Evolutionary conservation across 2,329 filamentous ascomycete species (phyloP), one percentile per base, ranked within the genome.

Genomic region (Hypoxylon sp.): DNA sequence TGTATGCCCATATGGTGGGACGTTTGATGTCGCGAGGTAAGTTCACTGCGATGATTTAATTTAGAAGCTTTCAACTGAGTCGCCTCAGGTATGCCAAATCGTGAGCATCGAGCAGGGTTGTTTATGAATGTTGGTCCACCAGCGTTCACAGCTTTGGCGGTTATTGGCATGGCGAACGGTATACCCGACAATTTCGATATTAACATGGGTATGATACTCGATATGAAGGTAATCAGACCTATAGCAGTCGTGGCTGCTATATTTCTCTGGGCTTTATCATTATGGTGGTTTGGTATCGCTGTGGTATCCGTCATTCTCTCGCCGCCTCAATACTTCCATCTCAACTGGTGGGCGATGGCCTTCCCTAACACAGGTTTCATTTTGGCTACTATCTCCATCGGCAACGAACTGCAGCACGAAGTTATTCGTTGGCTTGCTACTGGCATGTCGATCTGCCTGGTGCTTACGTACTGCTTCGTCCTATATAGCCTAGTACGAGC

Each of bases 91-190:
- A 84, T 92, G 11, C 91, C 91, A 0, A 79, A 82, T 69, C 83
- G 86, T 6, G 88, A 91, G 73, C 88, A 90, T 66, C 83, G 91
- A 52, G 88, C 91, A 0, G 91, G 88, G 0, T 86, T 93, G 76
- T 93, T 92, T 81, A 92, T 93, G 81, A 90, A 89, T 64, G 91
- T 93, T 17, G 91, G 91, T 0, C 90, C 91, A 1, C 90, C 91
- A 0, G 86, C 89, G 0, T 93, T 92, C 81, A 93, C 91, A 0
- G 88, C 87, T 0, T 80, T 92, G 9, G 90, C 91, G 0, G 81
- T 93, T 35, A 87, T 93, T 33, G 90, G 90, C 51, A 90, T 93
- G 85, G 85, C 90, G 0, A 83, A 86, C 51, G 84, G 84, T 11
- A 78, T 90, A 5, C 85, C 86, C 3, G 78, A 81, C 52, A 79